phyloP scores from a whole-genome alignment of 306 rosid genomes.

The Vachellia pachyceras region DNA sequence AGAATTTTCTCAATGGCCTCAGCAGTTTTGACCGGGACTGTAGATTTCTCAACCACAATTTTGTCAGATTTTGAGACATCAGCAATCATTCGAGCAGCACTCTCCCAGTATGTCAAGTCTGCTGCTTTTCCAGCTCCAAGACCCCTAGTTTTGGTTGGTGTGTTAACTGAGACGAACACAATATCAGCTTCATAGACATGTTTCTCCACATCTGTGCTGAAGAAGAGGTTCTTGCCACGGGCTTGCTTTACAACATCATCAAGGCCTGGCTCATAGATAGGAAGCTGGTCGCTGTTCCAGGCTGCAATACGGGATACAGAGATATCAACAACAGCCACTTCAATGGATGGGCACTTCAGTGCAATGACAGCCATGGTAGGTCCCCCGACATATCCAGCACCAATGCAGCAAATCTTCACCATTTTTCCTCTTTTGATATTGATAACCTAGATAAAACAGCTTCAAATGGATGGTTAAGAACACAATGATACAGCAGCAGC shows the following conservation, averaged over 20 bases:
- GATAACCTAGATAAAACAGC: conserved; percentile 49
- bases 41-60: conserved; percentile 94
- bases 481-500: conserved; percentile 14
- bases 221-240: conserved; percentile 92
- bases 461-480: conserved; percentile 40
- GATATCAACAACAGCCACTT: conserved; percentile 94
- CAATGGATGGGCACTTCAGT: conserved; percentile 81
- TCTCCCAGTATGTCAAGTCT: conserved; percentile 96
- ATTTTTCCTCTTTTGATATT: conserved; percentile 53
- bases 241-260: conserved; percentile 77
- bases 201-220: conserved; percentile 93
- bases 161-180: conserved; percentile 94
- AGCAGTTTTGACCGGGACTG: conserved; percentile 96
- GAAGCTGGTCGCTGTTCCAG: conserved; percentile 96
- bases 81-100: conserved; percentile 96
- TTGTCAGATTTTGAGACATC: conserved; percentile 89
- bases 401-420: conserved; percentile 99
- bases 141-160: conserved; percentile 87
- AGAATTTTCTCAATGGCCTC: conserved; percentile 95
- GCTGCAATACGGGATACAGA: conserved; percentile 78
- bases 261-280: conserved; percentile 97
- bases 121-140: conserved; percentile 98
- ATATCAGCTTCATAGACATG: conserved; percentile 87
- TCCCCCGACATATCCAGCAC: conserved; percentile 99
- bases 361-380: conserved; percentile 99